Evolutionary conservation across 352 stramenopile species (phyloP).

Genomic region (Pythium dissotocum): DNA sequence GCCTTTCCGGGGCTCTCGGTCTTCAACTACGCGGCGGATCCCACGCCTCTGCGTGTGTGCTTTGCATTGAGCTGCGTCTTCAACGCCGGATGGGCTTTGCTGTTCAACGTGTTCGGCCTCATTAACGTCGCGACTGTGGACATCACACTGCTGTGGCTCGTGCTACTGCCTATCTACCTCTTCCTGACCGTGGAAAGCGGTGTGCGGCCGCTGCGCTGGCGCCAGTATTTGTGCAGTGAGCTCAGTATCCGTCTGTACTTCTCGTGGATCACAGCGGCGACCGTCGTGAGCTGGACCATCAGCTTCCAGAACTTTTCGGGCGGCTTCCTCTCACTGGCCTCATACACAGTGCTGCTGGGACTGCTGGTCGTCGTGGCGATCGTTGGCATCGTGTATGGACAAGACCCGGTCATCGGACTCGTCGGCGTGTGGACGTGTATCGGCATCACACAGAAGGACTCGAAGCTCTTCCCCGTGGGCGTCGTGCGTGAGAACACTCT

Average conservation of each 20-base stretch:
- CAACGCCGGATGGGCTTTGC: slow-evolving; percentile 56
- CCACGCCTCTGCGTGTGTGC: slow-evolving; percentile 46
- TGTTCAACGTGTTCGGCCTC: slow-evolving; percentile 39
- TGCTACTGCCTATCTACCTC: slow-evolving; percentile 63
- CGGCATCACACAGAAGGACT: slow-evolving; percentile 47
- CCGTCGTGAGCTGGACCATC: slow-evolving; percentile 57
- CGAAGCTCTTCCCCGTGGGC: slow-evolving; percentile 23
- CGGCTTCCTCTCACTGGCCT: slow-evolving; percentile 40
- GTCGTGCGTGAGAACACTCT: slow-evolving; percentile 32
- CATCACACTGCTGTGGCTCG: slow-evolving; percentile 61
- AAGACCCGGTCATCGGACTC: slow-evolving; percentile 55
- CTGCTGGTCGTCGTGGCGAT: slow-evolving; percentile 45
- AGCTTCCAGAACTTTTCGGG: slow-evolving; percentile 39
- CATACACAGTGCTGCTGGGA: slow-evolving; percentile 50
- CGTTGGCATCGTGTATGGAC: slow-evolving; percentile 45
- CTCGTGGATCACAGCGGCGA: slow-evolving; percentile 56
- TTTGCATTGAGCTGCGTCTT: slow-evolving; percentile 54
- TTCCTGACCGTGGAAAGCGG: slow-evolving; percentile 55
- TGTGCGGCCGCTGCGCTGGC: slow-evolving; percentile 47
- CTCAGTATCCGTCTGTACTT: slow-evolving; percentile 68
- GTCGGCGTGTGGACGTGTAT: slow-evolving; percentile 54
- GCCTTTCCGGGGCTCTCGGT: slow-evolving; percentile 49
- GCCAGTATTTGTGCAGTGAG: slow-evolving; percentile 61
- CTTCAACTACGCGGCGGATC: slow-evolving; percentile 46
- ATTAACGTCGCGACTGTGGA: slow-evolving; percentile 42